Evolutionary conservation across 768 basidiomycete species (phyloP).

Genomic region (Russula lepida): DNA sequence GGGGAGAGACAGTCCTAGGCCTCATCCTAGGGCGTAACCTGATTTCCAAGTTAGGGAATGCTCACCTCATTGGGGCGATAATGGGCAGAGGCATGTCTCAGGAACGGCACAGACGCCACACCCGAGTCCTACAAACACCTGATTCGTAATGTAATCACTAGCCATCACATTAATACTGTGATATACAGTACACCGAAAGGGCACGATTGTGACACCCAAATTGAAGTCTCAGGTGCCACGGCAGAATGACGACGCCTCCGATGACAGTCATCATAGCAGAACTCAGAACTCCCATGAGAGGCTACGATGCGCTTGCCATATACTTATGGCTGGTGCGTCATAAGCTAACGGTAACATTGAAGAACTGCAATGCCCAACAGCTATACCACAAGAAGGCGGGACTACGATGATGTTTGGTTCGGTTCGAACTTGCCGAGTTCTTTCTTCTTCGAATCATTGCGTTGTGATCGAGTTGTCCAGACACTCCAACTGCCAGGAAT

Average conservation of each 20-base stretch:
- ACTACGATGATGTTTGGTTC: too few species aligned
- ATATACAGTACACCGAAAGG: not conserved
- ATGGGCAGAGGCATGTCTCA: too few species aligned
- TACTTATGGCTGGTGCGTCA: not conserved
- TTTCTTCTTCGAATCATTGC: too few species aligned
- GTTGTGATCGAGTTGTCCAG: not conserved
- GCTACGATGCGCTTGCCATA: not conserved
- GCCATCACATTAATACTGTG: not conserved
- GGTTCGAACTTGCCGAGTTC: not conserved
- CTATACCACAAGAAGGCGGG: too few species aligned
- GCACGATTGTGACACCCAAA: not conserved
- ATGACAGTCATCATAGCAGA: not conserved
- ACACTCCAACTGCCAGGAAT: not conserved
- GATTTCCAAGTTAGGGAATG: not conserved
- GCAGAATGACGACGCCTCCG: not conserved
- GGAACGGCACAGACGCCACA: not conserved
- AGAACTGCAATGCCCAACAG: not conserved
- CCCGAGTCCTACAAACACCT: not conserved
- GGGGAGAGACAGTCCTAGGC: not conserved
- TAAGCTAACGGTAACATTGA: not conserved
- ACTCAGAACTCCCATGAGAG: not conserved
- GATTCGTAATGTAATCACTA: too few species aligned
- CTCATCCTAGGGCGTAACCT: not conserved
- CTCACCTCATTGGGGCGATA: too few species aligned
- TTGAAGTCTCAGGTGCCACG: not conserved